phyloP scores from a whole-genome alignment of 2,329 filamentous ascomycete genomes.

The Diaporthe batatas region DNA sequence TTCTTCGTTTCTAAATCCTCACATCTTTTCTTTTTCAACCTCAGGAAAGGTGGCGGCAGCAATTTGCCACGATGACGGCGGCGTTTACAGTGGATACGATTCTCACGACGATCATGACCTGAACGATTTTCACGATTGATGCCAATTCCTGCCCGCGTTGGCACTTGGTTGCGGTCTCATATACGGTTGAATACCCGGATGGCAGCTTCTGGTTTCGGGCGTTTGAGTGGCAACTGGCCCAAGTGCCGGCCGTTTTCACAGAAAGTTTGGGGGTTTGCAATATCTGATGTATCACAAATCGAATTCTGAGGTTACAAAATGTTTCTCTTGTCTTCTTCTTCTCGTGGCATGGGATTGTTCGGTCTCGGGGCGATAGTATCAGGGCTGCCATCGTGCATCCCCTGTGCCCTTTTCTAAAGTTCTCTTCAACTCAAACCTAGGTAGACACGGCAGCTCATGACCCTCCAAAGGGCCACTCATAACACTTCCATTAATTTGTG shows the following conservation, averaged over 20 bases:
- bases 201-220: constrained; percentile 3
- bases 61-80: constrained; percentile 1
- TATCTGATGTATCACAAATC: neutral
- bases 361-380: neutral
- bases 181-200: constrained; percentile 11
- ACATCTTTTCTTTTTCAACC: neutral
- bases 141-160: neutral
- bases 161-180: neutral
- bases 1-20: neutral
- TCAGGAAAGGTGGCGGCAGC: neutral
- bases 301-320: neutral
- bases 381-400: neutral
- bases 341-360: neutral
- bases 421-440: neutral
- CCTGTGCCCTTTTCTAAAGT: neutral
- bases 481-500: neutral
- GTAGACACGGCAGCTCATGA: neutral
- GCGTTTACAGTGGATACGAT: neutral
- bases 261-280: neutral
- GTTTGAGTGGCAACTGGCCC: neutral
- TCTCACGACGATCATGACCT: constrained; percentile 3
- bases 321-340: neutral
- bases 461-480: neutral
- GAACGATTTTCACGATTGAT: constrained; percentile 4
- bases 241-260: neutral